A percentile compares a stretch with the other conserved stretches of the same genome.
Evolutionary conservation across 2,329 filamentous ascomycete genomes (phyloP).

Genomic region (Fusarium protoensiforme): DNA sequence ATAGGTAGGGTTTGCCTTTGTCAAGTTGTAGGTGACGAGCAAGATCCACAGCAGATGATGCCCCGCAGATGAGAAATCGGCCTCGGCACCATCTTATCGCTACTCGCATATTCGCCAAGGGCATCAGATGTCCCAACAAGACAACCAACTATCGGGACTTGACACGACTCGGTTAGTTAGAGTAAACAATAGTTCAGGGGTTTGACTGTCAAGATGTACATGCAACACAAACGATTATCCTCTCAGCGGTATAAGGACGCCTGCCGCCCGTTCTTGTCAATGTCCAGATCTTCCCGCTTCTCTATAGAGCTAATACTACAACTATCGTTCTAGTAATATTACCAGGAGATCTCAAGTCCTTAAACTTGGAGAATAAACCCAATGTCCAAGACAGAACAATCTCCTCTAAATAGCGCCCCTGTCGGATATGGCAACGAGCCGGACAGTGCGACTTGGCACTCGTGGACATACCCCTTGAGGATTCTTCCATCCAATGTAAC

Average conservation of each 20-base stretch:
- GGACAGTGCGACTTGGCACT: not conserved
- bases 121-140: not conserved
- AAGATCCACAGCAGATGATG: not conserved
- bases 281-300: no score
- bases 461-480: not conserved
- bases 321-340: no score
- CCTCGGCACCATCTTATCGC: not conserved
- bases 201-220: not conserved
- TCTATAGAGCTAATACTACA: not conserved
- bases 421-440: not conserved
- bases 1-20: not conserved
- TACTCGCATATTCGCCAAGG: not conserved
- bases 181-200: not conserved
- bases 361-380: no score
- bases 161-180: no score
- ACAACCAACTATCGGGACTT: not conserved
- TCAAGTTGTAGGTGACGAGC: not conserved
- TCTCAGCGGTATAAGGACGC: not conserved
- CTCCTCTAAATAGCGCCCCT: not conserved
- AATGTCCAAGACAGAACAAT: not conserved
- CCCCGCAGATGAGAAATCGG: not conserved
- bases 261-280: no score
- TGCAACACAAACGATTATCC: not conserved
- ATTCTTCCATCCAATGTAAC: not conserved
- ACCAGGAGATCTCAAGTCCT: no score